phyloP scores from a whole-genome alignment of 1,284 basidiomycete genomes.

The Cryptococcus depauperatus region DNA sequence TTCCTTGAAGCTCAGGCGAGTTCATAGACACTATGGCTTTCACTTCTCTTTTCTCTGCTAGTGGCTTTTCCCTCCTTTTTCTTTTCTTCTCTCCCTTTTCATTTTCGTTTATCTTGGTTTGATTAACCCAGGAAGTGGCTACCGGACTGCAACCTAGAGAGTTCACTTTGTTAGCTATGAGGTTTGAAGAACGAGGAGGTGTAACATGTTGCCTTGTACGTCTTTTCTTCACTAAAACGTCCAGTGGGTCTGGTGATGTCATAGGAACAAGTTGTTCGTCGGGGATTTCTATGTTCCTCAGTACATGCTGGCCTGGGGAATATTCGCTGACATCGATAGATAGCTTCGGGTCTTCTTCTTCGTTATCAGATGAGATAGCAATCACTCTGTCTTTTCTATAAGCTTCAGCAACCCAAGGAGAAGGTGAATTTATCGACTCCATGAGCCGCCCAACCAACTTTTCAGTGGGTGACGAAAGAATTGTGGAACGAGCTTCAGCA shows the following conservation, averaged over 20 bases:
- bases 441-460: background rate
- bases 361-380: constrained; percentile 4
- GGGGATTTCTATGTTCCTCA: background rate
- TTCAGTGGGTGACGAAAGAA: background rate
- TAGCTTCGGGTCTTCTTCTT: constrained; percentile 5
- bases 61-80: constrained; percentile 11
- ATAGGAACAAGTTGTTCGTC: too few relatives aligned
- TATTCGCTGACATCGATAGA: background rate
- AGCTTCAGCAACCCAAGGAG: background rate
- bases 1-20: too few relatives aligned
- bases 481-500: background rate
- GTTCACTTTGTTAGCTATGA: constrained; percentile 1
- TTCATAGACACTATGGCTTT: too few relatives aligned
- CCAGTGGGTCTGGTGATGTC: constrained; percentile 12
- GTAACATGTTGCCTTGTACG: background rate
- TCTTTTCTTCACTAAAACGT: constrained; percentile 1
- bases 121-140: too few relatives aligned
- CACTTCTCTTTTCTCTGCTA: background rate
- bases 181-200: background rate
- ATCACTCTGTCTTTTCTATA: background rate
- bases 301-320: background rate
- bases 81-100: constrained; percentile 20
- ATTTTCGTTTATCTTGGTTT: constrained; percentile 14
- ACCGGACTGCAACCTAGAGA: background rate
- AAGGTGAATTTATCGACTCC: constrained; percentile 3